These are phyloP conservation scores for Luzula sylvatica DNA, from an alignment of 176 grass and related monocot species.

Conservation along the genomic window DNA sequence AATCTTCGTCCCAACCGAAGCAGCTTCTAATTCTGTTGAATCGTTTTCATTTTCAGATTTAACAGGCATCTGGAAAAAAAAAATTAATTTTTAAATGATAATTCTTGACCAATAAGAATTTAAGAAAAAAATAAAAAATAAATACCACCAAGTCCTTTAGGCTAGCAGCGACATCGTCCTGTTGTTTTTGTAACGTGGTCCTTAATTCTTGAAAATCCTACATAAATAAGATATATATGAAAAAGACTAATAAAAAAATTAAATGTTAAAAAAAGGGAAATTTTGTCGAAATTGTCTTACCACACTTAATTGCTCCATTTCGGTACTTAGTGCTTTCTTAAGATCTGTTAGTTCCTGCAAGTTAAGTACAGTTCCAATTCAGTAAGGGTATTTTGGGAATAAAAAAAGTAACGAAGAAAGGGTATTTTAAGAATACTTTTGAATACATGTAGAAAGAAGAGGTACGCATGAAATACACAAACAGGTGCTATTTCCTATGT, in stretches of 20 bases:
- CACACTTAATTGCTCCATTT: conserved; percentile 67
- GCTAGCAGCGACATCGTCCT: conserved; percentile 82
- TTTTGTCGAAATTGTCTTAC: conserved; percentile 32
- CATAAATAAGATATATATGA: conserved; percentile 15
- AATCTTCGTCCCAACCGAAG: neutral
- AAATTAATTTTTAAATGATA: neutral
- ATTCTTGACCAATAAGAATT: neutral
- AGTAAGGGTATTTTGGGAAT: no score
- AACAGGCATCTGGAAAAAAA: conserved; percentile 7
- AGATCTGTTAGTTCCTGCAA: conserved; percentile 81
- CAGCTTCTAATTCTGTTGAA: conserved; percentile 1
- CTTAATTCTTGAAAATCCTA: conserved; percentile 93
- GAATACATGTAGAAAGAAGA: no score
- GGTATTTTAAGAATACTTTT: no score
- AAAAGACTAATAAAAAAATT: conserved; percentile 10
- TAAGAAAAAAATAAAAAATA: neutral
- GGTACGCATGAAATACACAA: no score
- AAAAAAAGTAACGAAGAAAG: no score
- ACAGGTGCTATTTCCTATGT: no score
- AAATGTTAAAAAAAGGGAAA: neutral
- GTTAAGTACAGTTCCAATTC: conserved; percentile 10
- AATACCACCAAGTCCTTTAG: conserved; percentile 74
- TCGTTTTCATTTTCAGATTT: conserved; percentile 11
- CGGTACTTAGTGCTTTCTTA: conserved; percentile 58
- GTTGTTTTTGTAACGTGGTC: conserved; percentile 87